Percentiles rank a stretch among this genome's conserved stretches.
phyloP scores from a whole-genome alignment of 1,139 yeast genomes.

The Wickerhamomyces sp. region DNA sequence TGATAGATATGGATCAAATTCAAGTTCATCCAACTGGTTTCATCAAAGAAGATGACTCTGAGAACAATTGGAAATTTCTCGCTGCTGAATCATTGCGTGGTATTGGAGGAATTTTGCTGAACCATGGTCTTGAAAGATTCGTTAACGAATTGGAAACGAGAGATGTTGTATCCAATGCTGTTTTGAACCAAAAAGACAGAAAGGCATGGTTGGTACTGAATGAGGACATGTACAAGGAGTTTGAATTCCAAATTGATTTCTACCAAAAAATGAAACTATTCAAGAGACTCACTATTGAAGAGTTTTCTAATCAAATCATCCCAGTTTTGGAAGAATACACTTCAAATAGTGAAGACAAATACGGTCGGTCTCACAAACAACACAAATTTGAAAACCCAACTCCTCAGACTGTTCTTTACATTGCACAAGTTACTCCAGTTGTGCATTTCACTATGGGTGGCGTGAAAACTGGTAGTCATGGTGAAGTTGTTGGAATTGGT shows the following conservation, averaged over 20 bases:
- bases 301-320: conserved; percentile 33
- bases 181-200: conserved; percentile 33
- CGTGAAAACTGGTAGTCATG: conserved; percentile 54
- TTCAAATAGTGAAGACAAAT: conserved; percentile 26
- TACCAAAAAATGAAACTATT: conserved; percentile 64
- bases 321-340: conserved; percentile 44
- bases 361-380: conserved; percentile 26
- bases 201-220: conserved; percentile 33
- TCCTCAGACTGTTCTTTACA: conserved; percentile 24
- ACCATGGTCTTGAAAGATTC: conserved; percentile 56
- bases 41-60: conserved; percentile 55
- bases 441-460: conserved; percentile 90
- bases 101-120: conserved; percentile 67
- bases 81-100: conserved; percentile 81
- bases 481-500: conserved; percentile 38
- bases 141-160: conserved; percentile 69
- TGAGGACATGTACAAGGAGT: conserved; percentile 30
- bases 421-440: conserved; percentile 58
- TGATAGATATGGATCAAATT: conserved; percentile 70
- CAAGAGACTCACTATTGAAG: conserved; percentile 41
- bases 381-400: conserved; percentile 25
- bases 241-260: conserved; percentile 50
- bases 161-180: conserved; percentile 58
- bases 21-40: conserved; percentile 85
- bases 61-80: conserved; percentile 52